These are phyloP conservation scores for Cystobasidium onofrii DNA, from an alignment of 768 basidiomycete genomes.

Conservation along the genomic window DNA sequence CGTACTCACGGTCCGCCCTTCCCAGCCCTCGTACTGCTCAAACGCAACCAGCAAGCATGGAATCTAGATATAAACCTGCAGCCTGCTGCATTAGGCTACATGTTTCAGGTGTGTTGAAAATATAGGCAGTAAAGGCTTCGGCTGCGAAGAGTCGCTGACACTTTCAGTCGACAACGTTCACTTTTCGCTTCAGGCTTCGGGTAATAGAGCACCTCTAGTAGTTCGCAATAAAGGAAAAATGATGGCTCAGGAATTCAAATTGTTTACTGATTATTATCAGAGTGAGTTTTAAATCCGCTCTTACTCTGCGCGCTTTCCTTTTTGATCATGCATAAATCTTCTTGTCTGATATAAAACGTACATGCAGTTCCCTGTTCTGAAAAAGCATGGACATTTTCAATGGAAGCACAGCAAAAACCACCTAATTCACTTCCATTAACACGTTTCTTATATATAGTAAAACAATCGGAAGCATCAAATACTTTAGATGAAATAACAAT, in stretches of 20 bases:
- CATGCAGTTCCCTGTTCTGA: slow-evolving; percentile 4
- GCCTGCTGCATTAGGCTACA: slow-evolving; percentile 7
- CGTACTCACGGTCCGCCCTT: not conserved
- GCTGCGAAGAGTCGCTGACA: no score
- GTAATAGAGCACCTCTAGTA: slow-evolving; percentile 18
- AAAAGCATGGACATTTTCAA: slow-evolving; percentile 24
- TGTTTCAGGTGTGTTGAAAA: slow-evolving; percentile 6
- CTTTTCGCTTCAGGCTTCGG: slow-evolving; percentile 7
- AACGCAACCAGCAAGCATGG: slow-evolving; percentile 24
- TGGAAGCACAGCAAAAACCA: slow-evolving; percentile 13
- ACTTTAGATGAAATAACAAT: not conserved
- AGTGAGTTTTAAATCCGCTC: not conserved
- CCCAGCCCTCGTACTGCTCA: slow-evolving; percentile 3
- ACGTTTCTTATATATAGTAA: slow-evolving; percentile 1
- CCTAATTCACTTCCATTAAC: slow-evolving; percentile 21
- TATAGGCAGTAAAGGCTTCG: no score
- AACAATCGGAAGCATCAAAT: not conserved
- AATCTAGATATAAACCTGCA: slow-evolving; percentile 1
- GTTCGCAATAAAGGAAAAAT: slow-evolving; percentile 26
- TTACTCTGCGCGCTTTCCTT: no score
- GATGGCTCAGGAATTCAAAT: slow-evolving; percentile 26
- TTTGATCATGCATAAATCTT: no score
- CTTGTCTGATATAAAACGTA: not conserved
- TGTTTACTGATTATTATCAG: slow-evolving; percentile 15
- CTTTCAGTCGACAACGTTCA: no score